A percentile compares a stretch with the other conserved stretches of the same genome.
Conservation (phyloP, 2,329 filamentous ascomycete species). For the Pyrenophora tritici-repentis region DNA sequence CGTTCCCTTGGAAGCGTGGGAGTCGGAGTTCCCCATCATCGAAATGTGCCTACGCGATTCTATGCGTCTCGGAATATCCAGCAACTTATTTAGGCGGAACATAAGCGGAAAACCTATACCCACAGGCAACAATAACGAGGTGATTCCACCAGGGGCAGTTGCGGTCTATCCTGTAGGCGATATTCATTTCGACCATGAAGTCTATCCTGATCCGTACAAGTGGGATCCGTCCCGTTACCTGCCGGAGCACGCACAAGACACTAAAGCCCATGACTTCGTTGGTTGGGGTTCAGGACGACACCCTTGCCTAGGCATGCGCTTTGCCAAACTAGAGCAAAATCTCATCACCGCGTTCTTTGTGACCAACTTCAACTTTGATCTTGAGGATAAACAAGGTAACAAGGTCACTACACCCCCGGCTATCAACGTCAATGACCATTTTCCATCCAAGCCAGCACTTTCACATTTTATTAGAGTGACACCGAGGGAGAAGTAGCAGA, state of each 20-base stretch:
- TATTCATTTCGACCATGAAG: constrained; percentile 53
- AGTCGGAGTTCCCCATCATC: constrained; percentile 59
- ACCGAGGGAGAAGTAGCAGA: constrained; percentile 21
- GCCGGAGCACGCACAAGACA: constrained; percentile 56
- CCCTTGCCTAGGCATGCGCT: constrained; percentile 52
- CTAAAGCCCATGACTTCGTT: constrained; percentile 41
- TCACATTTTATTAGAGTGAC: constrained; percentile 49
- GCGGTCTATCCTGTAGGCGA: constrained; percentile 55
- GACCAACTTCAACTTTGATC: constrained; percentile 55
- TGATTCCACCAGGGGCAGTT: constrained; percentile 57
- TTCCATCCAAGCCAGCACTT: constrained; percentile 49
- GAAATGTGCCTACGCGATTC: constrained; percentile 60
- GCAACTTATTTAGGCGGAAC: constrained; percentile 60
- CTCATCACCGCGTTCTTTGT: constrained; percentile 57
- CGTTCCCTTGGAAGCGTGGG: constrained; percentile 60
- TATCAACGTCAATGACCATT: constrained; percentile 45
- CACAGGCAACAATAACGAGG: constrained; percentile 52
- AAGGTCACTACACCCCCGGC: constrained; percentile 34
- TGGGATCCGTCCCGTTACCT: constrained; percentile 60
- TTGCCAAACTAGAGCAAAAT: constrained; percentile 60
- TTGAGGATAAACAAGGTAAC: constrained; percentile 50
- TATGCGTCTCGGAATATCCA: constrained; percentile 57
- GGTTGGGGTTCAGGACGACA: constrained; percentile 50
- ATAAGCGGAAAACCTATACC: constrained; percentile 52
- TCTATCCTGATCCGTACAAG: constrained; percentile 55